Base-by-base conservation (phyloP, 495 filamentous ascomycete species). In the Penicillium subrubescens region DNA sequence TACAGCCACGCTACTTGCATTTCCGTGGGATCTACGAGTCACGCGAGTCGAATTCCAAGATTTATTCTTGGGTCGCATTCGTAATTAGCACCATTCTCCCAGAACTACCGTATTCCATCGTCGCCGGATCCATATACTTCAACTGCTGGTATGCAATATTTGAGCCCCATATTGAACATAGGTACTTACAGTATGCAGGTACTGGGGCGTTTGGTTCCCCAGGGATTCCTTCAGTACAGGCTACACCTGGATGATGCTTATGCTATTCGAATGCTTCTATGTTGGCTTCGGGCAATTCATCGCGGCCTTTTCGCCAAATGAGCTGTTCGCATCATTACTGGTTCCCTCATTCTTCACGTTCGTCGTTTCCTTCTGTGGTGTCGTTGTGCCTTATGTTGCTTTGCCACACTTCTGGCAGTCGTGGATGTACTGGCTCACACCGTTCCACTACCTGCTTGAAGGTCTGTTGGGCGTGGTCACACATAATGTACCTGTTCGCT, bases 201-300 rank as follows among this genome's bases (percentile, higher is more conserved):
- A 81, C 68, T 81, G 79, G 79, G 79, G 79, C 39, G 75, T 87
- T 64, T 82, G 85, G 80, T 82, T 83, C 73, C 78, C 80, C 48
- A 69, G 86, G 21, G 71, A 75, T 57, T 80, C 79, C 2, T 89
- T 89, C 67, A 80, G 72, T 7, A 80, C 82, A 3, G 88, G 84
- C 7, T 87, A 80, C 48, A 73, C 81, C 12, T 89, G 83, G 81
- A 78, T 90, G 73, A 73, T 84, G 54, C 73, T 91, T 7, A 84
- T 90, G 73, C 72, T 90, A 8, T 92, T 88, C 72, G 89, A 93
- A 71, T 65, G 91, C 34, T 93, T 84, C 75, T 93, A 92, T 66
- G 79, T 92, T 56, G 82, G 86, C 27, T 88, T 94, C 63, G 89
- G 89, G 1, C 90, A 93, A 74, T 87, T 88, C 64, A 92, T 95